Conservation (phyloP, 805 yeast genomes). For the Monosporozyma siamensis region DNA sequence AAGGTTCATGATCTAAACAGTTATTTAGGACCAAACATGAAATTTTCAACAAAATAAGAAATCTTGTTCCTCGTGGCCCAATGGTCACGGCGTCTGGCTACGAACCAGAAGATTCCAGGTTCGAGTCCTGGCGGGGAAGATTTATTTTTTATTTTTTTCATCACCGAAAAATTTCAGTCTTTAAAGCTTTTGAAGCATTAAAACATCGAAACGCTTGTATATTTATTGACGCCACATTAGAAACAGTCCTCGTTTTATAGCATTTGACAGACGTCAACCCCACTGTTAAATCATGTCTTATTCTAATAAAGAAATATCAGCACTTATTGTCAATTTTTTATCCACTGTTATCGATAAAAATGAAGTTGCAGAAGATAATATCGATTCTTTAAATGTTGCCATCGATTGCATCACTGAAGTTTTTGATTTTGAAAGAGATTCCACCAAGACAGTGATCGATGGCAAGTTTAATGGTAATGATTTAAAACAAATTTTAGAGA, state of each 20-base stretch:
- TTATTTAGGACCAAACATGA: too few relatives aligned
- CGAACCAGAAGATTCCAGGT: conserved; percentile 48
- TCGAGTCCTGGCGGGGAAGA: conserved; percentile 47
- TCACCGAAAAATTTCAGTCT: too few relatives aligned
- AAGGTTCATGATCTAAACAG: too few relatives aligned
- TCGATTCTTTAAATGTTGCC: conserved; percentile 88
- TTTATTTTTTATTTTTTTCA: conserved; percentile 5
- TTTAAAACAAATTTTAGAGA: conserved; percentile 37
- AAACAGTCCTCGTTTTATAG: too few relatives aligned
- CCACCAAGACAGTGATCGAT: conserved; percentile 13
- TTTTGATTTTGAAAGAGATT: conserved; percentile 54
- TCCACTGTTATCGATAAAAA: conserved; percentile 49
- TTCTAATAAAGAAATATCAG: conserved; percentile 57
- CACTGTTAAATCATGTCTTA: conserved; percentile 31
- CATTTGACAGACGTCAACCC: too few relatives aligned
- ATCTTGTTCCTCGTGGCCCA: conserved; percentile 63
- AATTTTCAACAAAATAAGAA: too few relatives aligned
- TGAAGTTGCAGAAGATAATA: conserved; percentile 64
- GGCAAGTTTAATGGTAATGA: conserved; percentile 39
- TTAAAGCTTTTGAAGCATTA: too few relatives aligned
- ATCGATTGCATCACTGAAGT: conserved; percentile 87
- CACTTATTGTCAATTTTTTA: conserved; percentile 66
- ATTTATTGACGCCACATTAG: too few relatives aligned
- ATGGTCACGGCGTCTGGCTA: conserved; percentile 72
- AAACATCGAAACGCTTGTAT: not conserved